Evolutionary conservation across 2,329 filamentous ascomycete genomes (phyloP), one percentile per base, ranked within the genome.

Genomic region (Microdochium trichocladiopsis): DNA sequence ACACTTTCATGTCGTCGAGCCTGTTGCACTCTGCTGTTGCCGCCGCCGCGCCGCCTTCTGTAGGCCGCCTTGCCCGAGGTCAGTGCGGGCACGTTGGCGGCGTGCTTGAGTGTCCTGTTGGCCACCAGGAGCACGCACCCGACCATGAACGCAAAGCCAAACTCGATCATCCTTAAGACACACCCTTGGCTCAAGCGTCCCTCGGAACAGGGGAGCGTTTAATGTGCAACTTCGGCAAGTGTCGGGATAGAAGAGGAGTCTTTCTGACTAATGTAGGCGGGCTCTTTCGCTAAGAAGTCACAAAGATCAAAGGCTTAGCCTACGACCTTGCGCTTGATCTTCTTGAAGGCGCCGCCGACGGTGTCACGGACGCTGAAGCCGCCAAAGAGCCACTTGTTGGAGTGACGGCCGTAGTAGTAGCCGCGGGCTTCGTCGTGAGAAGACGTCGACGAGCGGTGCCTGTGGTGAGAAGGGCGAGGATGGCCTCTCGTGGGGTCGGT

Each of bases 361-460:
- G 41, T 45, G 21, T 45, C 41, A 12, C 41, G 41, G 5, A 45
- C 41, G 41, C 41, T 45, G 18, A 45, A 45, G 21, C 41, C 41
- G 41, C 41, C 41, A 45, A 45, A 45, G 18, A 45, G 41, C 41
- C 41, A 45, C 41, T 45, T 45, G 41, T 45, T 45, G 41, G 41
- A 45, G 41, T 45, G 41, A 8, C 41, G 41, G 21, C 41, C 41
- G 41, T 45, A 45, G 41, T 45, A 45, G 41, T 45, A 45, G 41
- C 41, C 22, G 12, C 41, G 41, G 21, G 41, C 41, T 18, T 45
- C 41, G 41, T 45, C 41, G 41, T 45, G 41, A 18, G 41, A 45
- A 2, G 18, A 22, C 28, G 14, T 8, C 9, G 41, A 45, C 41
- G 41, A 12, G 36, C 36, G 36, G 36, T 6, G 9, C 36, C 10